A percentile compares a stretch with the other conserved stretches of the same genome.
These are phyloP conservation scores for Tetracladium maxilliforme DNA, from an alignment of 2,329 filamentous ascomycete species.

Conservation along the genomic window DNA sequence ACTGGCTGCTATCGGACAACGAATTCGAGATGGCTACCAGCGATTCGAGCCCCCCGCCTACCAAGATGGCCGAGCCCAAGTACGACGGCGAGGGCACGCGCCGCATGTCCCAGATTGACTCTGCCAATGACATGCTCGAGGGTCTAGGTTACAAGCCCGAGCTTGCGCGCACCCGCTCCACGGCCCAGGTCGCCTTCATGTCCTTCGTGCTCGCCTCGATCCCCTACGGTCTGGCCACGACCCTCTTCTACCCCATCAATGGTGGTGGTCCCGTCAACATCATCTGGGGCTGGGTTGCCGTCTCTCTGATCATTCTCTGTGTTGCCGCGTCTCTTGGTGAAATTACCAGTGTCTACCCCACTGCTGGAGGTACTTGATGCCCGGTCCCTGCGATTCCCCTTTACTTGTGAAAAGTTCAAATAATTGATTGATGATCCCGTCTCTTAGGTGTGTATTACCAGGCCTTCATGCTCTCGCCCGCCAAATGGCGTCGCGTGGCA, in stretches of 20 bases:
- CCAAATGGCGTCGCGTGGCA: constrained; percentile 42
- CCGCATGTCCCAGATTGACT: constrained; percentile 6
- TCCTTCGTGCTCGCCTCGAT: constrained; percentile 64
- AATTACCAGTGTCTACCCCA: constrained; percentile 63
- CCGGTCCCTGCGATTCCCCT: too few relatives aligned
- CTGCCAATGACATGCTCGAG: constrained; percentile 47
- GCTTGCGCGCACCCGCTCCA: constrained; percentile 48
- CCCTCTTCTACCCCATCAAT: constrained; percentile 49
- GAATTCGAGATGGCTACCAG: too few relatives aligned
- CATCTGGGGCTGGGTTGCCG: constrained; percentile 58
- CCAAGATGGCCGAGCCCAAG: too few relatives aligned
- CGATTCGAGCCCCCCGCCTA: too few relatives aligned
- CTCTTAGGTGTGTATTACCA: constrained; percentile 74
- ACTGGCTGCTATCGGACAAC: too few relatives aligned
- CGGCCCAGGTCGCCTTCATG: constrained; percentile 59
- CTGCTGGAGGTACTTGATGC: too few relatives aligned
- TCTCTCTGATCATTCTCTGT: constrained; percentile 56
- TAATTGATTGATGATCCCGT: too few relatives aligned
- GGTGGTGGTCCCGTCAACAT: constrained; percentile 54
- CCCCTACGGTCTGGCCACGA: constrained; percentile 60
- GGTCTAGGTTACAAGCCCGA: constrained; percentile 54
- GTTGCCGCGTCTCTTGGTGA: constrained; percentile 58
- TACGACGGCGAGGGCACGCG: neutral
- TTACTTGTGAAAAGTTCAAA: too few relatives aligned
- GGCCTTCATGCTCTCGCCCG: constrained; percentile 57